These are phyloP conservation scores for Podospora pseudoanserina DNA, from an alignment of 495 filamentous ascomycete species.

Conservation along the genomic window DNA sequence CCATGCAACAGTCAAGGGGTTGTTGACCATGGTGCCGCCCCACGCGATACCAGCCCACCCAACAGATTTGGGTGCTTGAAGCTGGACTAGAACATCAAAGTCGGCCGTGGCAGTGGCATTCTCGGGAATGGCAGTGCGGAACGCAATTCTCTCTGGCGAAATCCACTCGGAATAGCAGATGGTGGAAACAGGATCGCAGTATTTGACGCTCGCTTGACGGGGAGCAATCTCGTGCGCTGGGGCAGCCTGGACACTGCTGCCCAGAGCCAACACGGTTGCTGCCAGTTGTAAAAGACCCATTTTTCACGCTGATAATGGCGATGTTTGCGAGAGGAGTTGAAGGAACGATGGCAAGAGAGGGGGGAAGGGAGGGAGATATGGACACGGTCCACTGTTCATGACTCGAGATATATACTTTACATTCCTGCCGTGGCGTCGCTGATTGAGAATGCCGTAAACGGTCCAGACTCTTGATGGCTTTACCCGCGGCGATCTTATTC, in stretches of 20 bases:
- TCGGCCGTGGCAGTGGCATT: slow-evolving; percentile 27
- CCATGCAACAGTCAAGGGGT: slow-evolving; percentile 40
- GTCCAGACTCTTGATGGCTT: slow-evolving; percentile 8
- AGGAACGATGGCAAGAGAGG: neutral
- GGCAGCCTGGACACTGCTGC: slow-evolving; percentile 21
- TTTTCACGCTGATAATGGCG: neutral
- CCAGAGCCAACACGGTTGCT: slow-evolving; percentile 24
- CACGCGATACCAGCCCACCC: slow-evolving; percentile 41
- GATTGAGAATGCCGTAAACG: neutral
- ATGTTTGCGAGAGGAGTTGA: neutral
- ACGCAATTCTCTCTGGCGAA: slow-evolving; percentile 31
- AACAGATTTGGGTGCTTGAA: slow-evolving; percentile 35
- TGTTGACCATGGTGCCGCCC: slow-evolving; percentile 41
- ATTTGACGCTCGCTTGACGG: slow-evolving; percentile 20
- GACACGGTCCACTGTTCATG: neutral
- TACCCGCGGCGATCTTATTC: slow-evolving; percentile 17
- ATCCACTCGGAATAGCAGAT: slow-evolving; percentile 40
- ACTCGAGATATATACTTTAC: slow-evolving; percentile 12
- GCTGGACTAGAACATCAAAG: slow-evolving; percentile 38
- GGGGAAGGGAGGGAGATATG: neutral
- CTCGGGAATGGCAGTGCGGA: slow-evolving; percentile 40
- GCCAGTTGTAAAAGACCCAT: slow-evolving; percentile 36
- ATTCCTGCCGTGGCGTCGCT: neutral
- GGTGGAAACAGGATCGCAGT: slow-evolving; percentile 32
- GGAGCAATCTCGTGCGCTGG: slow-evolving; percentile 18